phyloP scores from a whole-genome alignment of 1,139 yeast species.

The Hyphopichia fennica region DNA sequence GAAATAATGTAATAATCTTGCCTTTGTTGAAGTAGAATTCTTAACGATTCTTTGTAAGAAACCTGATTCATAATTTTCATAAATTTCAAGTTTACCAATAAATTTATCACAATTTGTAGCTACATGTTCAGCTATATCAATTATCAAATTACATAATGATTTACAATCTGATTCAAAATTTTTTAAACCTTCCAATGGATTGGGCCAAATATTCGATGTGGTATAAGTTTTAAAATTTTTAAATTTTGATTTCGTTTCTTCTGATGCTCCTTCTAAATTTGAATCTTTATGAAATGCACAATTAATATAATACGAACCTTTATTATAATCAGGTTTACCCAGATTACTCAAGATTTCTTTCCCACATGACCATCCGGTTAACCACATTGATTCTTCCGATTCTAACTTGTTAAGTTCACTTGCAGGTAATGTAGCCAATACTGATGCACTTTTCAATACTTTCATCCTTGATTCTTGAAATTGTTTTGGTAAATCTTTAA shows the following conservation, averaged over 20 bases:
- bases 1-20: conserved; percentile 58
- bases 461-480: conserved; percentile 38
- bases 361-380: conserved; percentile 70
- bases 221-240: conserved; percentile 46
- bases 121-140: conserved; percentile 50
- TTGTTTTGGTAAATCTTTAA: conserved; percentile 40
- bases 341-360: conserved; percentile 45
- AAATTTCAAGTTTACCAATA: conserved; percentile 20
- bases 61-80: conserved; percentile 28
- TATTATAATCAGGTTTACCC: conserved; percentile 48
- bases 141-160: conserved; percentile 44
- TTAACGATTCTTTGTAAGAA: conserved; percentile 48
- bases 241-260: conserved; percentile 27
- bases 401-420: conserved; percentile 39
- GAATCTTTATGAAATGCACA: conserved; percentile 55
- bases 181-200: conserved; percentile 18
- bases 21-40: conserved; percentile 57
- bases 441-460: conserved; percentile 48
- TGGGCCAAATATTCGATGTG: conserved; percentile 57
- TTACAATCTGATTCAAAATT: conserved; percentile 39
- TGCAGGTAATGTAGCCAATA: conserved; percentile 43
- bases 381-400: conserved; percentile 48
- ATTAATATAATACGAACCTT: conserved; percentile 63
- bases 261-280: conserved; percentile 46
- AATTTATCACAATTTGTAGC: conserved; percentile 56